Evolutionary conservation across 2,329 filamentous ascomycete species (phyloP).

Genomic region (Fusarium foetens): DNA sequence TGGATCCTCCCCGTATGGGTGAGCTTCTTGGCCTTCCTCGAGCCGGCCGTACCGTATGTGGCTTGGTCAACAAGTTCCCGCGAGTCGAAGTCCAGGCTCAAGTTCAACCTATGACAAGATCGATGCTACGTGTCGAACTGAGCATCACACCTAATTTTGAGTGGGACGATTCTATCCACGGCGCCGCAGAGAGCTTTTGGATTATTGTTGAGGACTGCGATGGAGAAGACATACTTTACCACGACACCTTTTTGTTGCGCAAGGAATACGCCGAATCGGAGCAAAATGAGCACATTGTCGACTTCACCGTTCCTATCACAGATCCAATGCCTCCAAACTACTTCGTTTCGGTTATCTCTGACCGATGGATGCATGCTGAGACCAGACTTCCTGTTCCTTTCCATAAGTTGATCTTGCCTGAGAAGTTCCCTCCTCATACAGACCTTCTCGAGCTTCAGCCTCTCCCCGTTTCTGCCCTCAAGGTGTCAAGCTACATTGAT

Average conservation of each 20-base stretch:
- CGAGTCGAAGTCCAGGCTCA: conserved; percentile 92
- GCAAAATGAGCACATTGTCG: conserved; percentile 91
- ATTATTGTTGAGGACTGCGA: conserved; percentile 97
- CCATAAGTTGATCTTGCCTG: conserved; percentile 91
- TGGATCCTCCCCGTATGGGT: conserved; percentile 96
- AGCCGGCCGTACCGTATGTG: conserved; percentile 85
- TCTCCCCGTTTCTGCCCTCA: conserved; percentile 87
- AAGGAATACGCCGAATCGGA: conserved; percentile 88
- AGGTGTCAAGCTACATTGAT: conserved; percentile 81
- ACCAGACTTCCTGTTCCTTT: conserved; percentile 94
- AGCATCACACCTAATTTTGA: conserved; percentile 94
- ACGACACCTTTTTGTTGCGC: conserved; percentile 92
- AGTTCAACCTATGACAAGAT: conserved; percentile 93
- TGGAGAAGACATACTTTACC: conserved; percentile 93
- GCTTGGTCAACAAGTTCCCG: conserved; percentile 90
- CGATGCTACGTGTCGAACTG: conserved; percentile 89
- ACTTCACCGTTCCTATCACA: conserved; percentile 95
- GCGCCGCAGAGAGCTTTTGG: conserved; percentile 92
- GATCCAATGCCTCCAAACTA: conserved; percentile 99
- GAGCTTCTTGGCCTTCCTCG: conserved; percentile 92
- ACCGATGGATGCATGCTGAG: conserved; percentile 98
- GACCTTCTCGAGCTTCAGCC: conserved; percentile 92
- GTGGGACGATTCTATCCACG: conserved; percentile 93
- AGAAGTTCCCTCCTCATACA: conserved; percentile 95
- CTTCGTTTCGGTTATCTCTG: conserved; percentile 93